Percentiles rank a stretch among this genome's conserved stretches.
These are phyloP conservation scores for Firmiana major DNA, from an alignment of 345 rosid genomes.

Conservation along the genomic window DNA sequence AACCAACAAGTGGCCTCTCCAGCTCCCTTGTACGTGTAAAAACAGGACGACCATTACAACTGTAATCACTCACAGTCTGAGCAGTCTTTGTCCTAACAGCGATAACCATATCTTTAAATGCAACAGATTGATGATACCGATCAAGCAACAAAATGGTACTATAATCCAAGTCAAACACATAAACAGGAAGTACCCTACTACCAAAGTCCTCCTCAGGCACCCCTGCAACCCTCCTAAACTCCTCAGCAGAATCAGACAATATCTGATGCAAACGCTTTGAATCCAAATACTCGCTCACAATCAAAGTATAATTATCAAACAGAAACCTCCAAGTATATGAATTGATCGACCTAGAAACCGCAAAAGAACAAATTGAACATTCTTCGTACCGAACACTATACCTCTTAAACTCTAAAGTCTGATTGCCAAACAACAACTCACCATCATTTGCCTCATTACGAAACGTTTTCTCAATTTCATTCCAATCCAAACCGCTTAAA, in stretches of 20 bases:
- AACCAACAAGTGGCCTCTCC: slow-evolving; percentile 83
- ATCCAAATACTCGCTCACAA: slow-evolving; percentile 90
- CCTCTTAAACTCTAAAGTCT: slow-evolving; percentile 59
- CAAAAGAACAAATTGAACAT: slow-evolving; percentile 81
- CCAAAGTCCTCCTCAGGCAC: slow-evolving; percentile 68
- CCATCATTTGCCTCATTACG: slow-evolving; percentile 61
- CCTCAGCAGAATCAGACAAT: slow-evolving; percentile 72
- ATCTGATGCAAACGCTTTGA: slow-evolving; percentile 85
- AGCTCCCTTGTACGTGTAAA: slow-evolving; percentile 78
- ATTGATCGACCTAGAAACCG: slow-evolving; percentile 68
- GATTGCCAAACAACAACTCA: slow-evolving; percentile 75
- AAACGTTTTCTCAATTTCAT: slow-evolving; percentile 56
- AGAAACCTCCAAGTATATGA: slow-evolving; percentile 91
- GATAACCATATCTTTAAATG: slow-evolving; percentile 89
- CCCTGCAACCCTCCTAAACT: slow-evolving; percentile 67
- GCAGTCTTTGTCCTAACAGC: slow-evolving; percentile 89
- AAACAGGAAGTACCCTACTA: slow-evolving; percentile 80
- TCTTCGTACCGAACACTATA: slow-evolving; percentile 55
- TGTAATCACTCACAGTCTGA: slow-evolving; percentile 91
- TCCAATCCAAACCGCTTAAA: slow-evolving; percentile 68
- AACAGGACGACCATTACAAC: slow-evolving; percentile 87
- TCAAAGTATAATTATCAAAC: slow-evolving; percentile 87
- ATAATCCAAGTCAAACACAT: slow-evolving; percentile 86
- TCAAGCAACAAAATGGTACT: slow-evolving; percentile 66
- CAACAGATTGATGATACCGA: slow-evolving; percentile 83